Evolutionary conservation across 1,139 yeast genomes (phyloP), one percentile per base, ranked within the genome.

Genomic region (Geotrichum klebahnii): DNA sequence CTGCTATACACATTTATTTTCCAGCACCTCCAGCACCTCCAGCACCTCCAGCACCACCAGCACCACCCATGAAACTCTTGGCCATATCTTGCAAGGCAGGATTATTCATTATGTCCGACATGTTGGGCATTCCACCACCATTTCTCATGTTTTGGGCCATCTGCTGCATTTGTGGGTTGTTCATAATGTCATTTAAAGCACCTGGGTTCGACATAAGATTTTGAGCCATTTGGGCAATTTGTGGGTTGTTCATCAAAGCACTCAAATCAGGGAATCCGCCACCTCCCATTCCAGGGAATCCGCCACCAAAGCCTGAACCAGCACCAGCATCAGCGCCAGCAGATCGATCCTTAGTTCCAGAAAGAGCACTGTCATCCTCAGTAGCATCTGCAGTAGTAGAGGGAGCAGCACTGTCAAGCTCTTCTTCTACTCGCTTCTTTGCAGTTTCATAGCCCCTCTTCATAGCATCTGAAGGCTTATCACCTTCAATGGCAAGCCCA

Each of bases 371-470:
- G 29, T 66, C 57, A 16, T 62, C 55, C 9, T 58, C 54, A 56
- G 66, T 59, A 57, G 73, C 38, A 34, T 62, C 61, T 26, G 6
- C 29, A 26, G 6, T 10, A 26, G 29, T 8, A 8, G 29, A 26
- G 6, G 29, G 9, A 8, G 29, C 10, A 10, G 9, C 29, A 29
- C 69, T 54, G 58, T 57, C 82, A 80, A 63, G 81, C 71, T 84
- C 85, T 61, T 83, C 89, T 61, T 83, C 86, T 32, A 85, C 88
- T 66, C 90, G 81, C 69, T 79, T 79, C 72, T 87, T 86, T 32
- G 96, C 97, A 37, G 96, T 87, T 68, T 90, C 97, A 65, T 81
- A 89, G 50, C 97, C 98, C 65, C 84, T 83, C 68, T 78, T 78
- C 97, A 92, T 92, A 24, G 95, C 92, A 41, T 85, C 96, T 14